Evolutionary conservation across 257 asterid genomes (phyloP), one percentile per base, ranked within the genome.

Genomic region (Jaltomata sinuosa): DNA sequence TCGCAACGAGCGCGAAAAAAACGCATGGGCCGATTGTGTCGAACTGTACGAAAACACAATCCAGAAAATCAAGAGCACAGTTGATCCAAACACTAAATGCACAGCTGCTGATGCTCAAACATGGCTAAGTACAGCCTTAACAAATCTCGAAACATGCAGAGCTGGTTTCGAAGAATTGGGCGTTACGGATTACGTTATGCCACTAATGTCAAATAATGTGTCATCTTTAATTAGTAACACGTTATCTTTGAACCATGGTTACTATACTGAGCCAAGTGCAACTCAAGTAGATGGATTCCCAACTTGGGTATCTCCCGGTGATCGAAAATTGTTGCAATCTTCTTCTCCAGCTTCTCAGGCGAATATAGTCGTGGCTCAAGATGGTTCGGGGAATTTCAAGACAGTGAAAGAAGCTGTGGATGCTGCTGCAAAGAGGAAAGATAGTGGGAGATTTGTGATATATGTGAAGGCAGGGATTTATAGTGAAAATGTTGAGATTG

Each of bases 1-100:
- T 22, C 91, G 95, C 0, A 86, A 85, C 34, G 34, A 68, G 4
- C 87, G 79, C 0, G 98, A 97, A 85, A 93, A 89, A 84, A 93
- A 93, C 11, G 98, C 98, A 21, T 97, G 98, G 98, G 83, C 89
- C 6, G 98, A 97, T 83, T 97, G 99, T 84, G 27, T 97, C 29
- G 92, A 91, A 88, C 89, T 97, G 0, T 93, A 97, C 65, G 92
- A 91, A 54, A 12, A 81, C 31, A 85, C 93, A 12, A 84, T 93
- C 14, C 87, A 25, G 0, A 86, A 65, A 4, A 81, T 97, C 86
- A 92, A 92, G 91, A 86, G 62, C 2, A 93, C 96, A 0, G 85
- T 88, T 3, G 92, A 91, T 84, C 95, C 96, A 0, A 38, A 32
- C 82, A 47, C 80, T 0, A 87, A 87, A 11, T 89, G 90, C 82